phyloP scores from a whole-genome alignment of 352 stramenopile species.

The Phytopythium helicoides region DNA sequence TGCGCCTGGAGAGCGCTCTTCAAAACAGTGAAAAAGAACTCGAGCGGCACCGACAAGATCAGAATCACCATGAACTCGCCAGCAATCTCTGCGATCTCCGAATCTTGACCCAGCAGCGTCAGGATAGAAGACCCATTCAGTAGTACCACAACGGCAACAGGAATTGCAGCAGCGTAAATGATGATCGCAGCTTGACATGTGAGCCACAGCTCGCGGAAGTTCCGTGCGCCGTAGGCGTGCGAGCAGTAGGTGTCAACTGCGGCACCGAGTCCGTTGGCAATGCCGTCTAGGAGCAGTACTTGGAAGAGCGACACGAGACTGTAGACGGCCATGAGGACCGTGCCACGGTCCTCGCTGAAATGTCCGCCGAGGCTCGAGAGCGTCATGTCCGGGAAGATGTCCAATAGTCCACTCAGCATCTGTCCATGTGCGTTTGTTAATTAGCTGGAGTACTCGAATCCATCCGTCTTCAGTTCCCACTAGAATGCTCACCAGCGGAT shows the following conservation, averaged over 20 bases:
- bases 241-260: constrained; percentile 38
- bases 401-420: constrained; percentile 5
- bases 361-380: constrained; percentile 4
- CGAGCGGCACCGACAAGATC: too few species aligned
- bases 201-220: constrained; percentile 52
- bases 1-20: constrained; percentile 35
- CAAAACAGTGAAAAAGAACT: constrained; percentile 19
- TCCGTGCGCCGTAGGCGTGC: constrained; percentile 27
- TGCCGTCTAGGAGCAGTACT: constrained; percentile 12
- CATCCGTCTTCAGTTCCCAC: neutral
- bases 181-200: constrained; percentile 36
- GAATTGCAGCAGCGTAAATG: constrained; percentile 11
- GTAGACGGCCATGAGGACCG: constrained; percentile 9
- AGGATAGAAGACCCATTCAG: constrained; percentile 23
- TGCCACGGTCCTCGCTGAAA: neutral
- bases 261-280: constrained; percentile 22
- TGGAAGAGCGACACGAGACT: constrained; percentile 13
- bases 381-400: constrained; percentile 5
- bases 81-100: too few species aligned
- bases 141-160: constrained; percentile 9
- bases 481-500: constrained; percentile 24
- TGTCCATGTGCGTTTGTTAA: neutral
- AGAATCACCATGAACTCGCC: too few species aligned
- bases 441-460: neutral
- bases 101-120: too few species aligned